Conservation (phyloP, 257 asterid genomes). For the Solanum sejunctum region DNA sequence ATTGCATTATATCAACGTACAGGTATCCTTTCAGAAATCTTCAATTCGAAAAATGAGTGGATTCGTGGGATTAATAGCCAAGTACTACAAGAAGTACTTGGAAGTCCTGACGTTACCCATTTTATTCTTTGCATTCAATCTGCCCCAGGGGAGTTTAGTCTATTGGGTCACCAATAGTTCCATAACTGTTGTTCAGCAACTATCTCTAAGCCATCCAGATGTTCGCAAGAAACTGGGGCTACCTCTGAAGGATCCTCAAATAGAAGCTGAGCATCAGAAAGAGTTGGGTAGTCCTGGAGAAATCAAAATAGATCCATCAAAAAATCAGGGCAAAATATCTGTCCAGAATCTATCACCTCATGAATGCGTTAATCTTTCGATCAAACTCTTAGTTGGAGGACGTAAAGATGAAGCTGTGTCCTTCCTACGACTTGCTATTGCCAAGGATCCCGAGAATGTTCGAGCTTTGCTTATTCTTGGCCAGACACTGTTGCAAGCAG, state of each 20-base stretch:
- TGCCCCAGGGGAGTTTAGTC: no score
- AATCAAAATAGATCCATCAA: constrained; percentile 20
- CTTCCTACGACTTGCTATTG: constrained; percentile 82
- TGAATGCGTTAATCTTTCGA: constrained; percentile 52
- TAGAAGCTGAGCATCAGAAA: constrained; percentile 17
- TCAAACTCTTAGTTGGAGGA: no score
- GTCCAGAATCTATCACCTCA: constrained; percentile 45
- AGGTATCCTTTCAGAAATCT: constrained; percentile 52
- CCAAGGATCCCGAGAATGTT: constrained; percentile 65
- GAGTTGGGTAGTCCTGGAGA: constrained; percentile 13
- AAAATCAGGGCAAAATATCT: constrained; percentile 34
- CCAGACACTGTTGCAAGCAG: constrained; percentile 45
- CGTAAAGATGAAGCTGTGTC: no score
- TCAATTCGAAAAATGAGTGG: constrained; percentile 30
- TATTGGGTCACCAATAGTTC: no score
- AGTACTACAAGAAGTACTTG: no score
- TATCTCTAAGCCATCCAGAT: constrained; percentile 49
- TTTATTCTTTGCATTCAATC: no score
- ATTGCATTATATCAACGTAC: constrained; percentile 59
- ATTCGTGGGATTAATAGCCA: constrained; percentile 36
- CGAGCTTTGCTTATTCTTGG: constrained; percentile 76
- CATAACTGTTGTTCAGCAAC: no score
- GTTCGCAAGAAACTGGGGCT: constrained; percentile 60
- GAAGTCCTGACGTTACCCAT: no score
- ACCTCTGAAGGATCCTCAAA: constrained; percentile 34